A percentile compares a stretch with the other conserved stretches of the same genome.
phyloP scores from a whole-genome alignment of 139 green algal species.

The Chlamydomonas sphaeroides region DNA sequence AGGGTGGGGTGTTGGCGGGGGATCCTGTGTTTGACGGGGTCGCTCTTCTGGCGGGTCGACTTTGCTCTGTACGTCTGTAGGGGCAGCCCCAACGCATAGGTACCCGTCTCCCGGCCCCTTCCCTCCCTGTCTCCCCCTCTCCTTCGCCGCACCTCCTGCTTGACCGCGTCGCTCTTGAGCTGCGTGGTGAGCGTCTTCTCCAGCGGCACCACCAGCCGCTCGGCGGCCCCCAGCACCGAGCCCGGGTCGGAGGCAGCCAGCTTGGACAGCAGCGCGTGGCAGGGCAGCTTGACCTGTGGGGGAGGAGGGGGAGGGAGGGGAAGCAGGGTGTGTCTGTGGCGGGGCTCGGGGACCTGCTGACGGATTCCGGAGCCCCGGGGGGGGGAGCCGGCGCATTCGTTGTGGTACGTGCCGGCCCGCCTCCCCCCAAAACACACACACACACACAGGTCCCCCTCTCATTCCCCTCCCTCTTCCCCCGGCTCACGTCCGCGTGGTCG shows the following conservation, averaged over 20 bases:
- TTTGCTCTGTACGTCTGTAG: too few relatives aligned
- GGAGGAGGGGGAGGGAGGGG: neutral
- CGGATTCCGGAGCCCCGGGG: too few relatives aligned
- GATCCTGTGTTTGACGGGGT: too few relatives aligned
- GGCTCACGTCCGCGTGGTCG: conserved; percentile 37
- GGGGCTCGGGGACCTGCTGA: neutral
- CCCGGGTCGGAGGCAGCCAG: conserved; percentile 71
- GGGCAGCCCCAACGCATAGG: too few relatives aligned
- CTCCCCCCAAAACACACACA: neutral
- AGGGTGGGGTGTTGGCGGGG: too few relatives aligned
- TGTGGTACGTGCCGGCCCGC: too few relatives aligned
- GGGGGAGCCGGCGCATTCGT: neutral
- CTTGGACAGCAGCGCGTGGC: conserved; percentile 83
- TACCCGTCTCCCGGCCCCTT: neutral
- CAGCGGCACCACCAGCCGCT: conserved; percentile 84
- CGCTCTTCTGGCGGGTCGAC: too few relatives aligned
- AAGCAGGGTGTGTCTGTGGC: neutral
- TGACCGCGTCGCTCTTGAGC: conserved; percentile 93
- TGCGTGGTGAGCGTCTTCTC: conserved; percentile 88
- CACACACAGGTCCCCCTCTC: neutral
- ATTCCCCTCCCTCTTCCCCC: neutral
- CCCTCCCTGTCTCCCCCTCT: neutral
- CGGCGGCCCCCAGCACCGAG: conserved; percentile 57
- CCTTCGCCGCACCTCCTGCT: conserved; percentile 86
- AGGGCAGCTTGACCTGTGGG: conserved; percentile 78